phyloP scores from a whole-genome alignment of 2,329 filamentous ascomycete genomes.

The Ophiocordyceps camponoti-rufipedis region DNA sequence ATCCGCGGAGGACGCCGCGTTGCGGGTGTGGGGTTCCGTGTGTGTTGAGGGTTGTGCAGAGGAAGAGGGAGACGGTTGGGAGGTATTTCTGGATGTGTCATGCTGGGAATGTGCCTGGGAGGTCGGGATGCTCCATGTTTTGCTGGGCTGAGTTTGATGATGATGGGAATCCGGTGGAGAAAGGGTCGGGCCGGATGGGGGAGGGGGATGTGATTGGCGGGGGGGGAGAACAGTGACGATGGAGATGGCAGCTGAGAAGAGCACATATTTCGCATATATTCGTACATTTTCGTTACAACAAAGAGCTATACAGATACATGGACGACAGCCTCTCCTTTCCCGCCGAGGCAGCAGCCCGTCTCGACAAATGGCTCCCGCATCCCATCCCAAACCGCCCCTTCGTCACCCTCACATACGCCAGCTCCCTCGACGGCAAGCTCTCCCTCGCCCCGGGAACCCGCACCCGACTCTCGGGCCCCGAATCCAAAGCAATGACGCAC shows the following conservation, averaged over 20 bases:
- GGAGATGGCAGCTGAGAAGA: background rate
- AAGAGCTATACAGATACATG: too few relatives aligned
- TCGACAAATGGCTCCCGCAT: conserved; percentile 16
- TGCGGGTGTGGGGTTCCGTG: conserved; percentile 57
- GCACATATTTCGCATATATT: too few relatives aligned
- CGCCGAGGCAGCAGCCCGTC: conserved; percentile 10
- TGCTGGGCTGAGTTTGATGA: conserved; percentile 77
- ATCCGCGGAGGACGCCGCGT: conserved; percentile 58
- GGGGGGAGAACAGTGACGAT: background rate
- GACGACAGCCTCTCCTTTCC: conserved; percentile 9
- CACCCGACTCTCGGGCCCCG: conserved; percentile 64
- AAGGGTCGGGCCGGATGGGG: background rate
- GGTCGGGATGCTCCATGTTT: conserved; percentile 57
- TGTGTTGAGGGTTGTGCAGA: conserved; percentile 61
- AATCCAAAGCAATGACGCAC: conserved; percentile 86
- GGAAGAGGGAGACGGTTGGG: conserved; percentile 57
- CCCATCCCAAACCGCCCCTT: conserved; percentile 16
- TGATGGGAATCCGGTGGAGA: conserved; percentile 49
- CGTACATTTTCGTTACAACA: too few relatives aligned
- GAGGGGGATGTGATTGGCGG: background rate
- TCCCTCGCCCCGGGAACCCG: conserved; percentile 62
- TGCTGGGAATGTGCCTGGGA: conserved; percentile 50
- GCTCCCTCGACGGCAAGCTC: conserved; percentile 69
- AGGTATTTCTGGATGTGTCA: conserved; percentile 93
- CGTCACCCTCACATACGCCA: conserved; percentile 77